Evolutionary conservation across 371 early-diverging fungal species (phyloP).

Genomic region (Modicella reniformis): DNA sequence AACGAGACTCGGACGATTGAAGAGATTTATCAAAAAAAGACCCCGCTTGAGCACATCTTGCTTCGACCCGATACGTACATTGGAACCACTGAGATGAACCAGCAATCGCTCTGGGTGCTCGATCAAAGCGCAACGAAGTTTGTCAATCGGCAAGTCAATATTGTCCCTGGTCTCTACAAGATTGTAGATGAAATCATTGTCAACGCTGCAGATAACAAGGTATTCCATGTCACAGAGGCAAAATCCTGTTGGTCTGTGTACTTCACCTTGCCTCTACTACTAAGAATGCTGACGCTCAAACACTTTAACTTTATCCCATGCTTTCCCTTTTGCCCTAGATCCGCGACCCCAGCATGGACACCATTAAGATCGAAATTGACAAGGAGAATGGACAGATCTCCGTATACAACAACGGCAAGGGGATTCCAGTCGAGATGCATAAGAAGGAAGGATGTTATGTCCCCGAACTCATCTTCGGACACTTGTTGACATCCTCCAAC

Average conservation of each 20-base stretch:
- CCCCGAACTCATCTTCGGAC: constrained; percentile 99
- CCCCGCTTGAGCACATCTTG: constrained; percentile 98
- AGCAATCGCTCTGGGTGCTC: constrained; percentile 90
- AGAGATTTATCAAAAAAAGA: constrained; percentile 98
- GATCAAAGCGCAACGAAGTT: constrained; percentile 74
- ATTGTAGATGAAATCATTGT: constrained; percentile 99
- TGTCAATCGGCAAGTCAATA: constrained; percentile 77
- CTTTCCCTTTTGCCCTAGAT: constrained; percentile 60
- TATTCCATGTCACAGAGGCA: constrained; percentile 47
- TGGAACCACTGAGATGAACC: constrained; percentile 93
- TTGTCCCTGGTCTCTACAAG: constrained; percentile 98
- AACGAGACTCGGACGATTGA: constrained; percentile 74
- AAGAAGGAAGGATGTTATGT: constrained; percentile 95
- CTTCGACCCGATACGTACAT: constrained; percentile 99
- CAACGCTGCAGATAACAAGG: constrained; percentile 96
- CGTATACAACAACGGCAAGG: constrained; percentile 96
- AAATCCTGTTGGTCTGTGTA: neutral
- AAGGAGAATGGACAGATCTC: constrained; percentile 84
- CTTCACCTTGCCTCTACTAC: neutral
- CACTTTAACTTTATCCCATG: too few relatives aligned
- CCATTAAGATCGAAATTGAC: constrained; percentile 94
- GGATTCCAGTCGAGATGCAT: constrained; percentile 98
- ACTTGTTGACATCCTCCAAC: constrained; percentile 98
- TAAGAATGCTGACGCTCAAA: too few relatives aligned
- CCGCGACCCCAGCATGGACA: constrained; percentile 93